phyloP scores from a whole-genome alignment of 257 asterid species.

The Penstemon eatonii region DNA sequence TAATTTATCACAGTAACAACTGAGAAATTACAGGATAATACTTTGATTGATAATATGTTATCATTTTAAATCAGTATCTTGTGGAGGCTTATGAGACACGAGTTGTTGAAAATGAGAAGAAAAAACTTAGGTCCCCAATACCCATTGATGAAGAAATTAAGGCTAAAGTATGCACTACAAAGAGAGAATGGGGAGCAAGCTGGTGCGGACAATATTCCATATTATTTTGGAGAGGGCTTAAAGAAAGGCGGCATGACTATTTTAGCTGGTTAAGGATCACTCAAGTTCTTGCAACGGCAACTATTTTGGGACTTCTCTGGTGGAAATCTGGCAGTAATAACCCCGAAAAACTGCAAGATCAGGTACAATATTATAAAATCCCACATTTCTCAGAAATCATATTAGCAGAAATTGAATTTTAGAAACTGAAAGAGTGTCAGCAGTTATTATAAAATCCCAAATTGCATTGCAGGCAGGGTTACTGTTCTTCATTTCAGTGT shows the following conservation, averaged over 20 bases:
- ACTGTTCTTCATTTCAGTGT: slow-evolving; percentile 61
- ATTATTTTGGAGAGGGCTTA: slow-evolving; percentile 55
- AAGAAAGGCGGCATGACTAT: slow-evolving; percentile 60
- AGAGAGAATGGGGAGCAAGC: slow-evolving; percentile 65
- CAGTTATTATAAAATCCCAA: not conserved
- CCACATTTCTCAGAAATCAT: not conserved
- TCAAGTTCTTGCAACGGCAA: slow-evolving; percentile 57
- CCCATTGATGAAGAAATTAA: slow-evolving; percentile 48
- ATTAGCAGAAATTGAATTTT: not conserved
- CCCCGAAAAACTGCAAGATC: slow-evolving; percentile 48
- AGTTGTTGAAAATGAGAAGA: slow-evolving; percentile 53
- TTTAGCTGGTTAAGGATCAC: slow-evolving; percentile 69
- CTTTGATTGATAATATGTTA: slow-evolving; percentile 1
- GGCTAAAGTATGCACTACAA: slow-evolving; percentile 32
- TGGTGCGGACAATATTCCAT: slow-evolving; percentile 59
- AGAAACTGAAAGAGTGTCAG: too few relatives aligned
- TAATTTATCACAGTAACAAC: not conserved
- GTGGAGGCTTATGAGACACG: slow-evolving; percentile 56
- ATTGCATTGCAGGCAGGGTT: slow-evolving; percentile 50
- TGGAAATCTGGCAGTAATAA: slow-evolving; percentile 54
- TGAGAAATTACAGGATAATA: not conserved
- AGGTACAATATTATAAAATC: slow-evolving; percentile 35
- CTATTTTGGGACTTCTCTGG: slow-evolving; percentile 61
- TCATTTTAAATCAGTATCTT: slow-evolving; percentile 46
- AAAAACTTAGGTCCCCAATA: slow-evolving; percentile 37